These are phyloP conservation scores for Trametes elegans DNA, from an alignment of 768 basidiomycete genomes.

Conservation along the genomic window DNA sequence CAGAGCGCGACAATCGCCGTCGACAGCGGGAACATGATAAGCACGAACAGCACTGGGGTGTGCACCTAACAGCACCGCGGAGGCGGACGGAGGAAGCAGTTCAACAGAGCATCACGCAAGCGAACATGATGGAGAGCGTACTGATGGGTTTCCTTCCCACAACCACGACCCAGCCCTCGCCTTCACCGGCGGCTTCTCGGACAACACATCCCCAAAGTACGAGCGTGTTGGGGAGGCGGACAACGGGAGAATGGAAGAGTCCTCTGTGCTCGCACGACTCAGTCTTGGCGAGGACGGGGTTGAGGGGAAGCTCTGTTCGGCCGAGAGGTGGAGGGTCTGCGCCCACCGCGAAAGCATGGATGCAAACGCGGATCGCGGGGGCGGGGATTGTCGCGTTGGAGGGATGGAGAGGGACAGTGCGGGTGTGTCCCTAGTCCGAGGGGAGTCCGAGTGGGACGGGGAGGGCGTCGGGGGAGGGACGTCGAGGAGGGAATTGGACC, in stretches of 20 bases:
- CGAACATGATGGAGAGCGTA: constrained; percentile 27
- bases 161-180: constrained; percentile 43
- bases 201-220: constrained; percentile 43
- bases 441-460: constrained; percentile 17
- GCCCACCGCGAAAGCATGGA: constrained; percentile 50
- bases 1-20: constrained; percentile 48
- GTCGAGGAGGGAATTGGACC: constrained; percentile 30
- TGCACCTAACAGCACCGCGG: constrained; percentile 39
- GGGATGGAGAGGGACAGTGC: constrained; percentile 38
- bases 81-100: constrained; percentile 11
- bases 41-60: constrained; percentile 64
- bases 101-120: constrained; percentile 15
- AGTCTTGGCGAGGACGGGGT: constrained; percentile 47
- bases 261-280: constrained; percentile 36
- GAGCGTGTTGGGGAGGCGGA: constrained; percentile 49
- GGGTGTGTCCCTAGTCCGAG: constrained; percentile 7
- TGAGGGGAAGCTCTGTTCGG: constrained; percentile 39
- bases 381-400: constrained; percentile 10
- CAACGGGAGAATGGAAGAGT: constrained; percentile 49
- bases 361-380: constrained; percentile 32
- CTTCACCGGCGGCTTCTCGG: constrained; percentile 36
- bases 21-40: constrained; percentile 70
- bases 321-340: constrained; percentile 48
- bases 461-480: constrained; percentile 26
- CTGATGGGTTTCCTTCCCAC: constrained; percentile 37